Percentiles rank a stretch among this genome's conserved stretches.
Evolutionary conservation across 768 basidiomycete genomes (phyloP).

Genomic region (Cytidiella melzeri): DNA sequence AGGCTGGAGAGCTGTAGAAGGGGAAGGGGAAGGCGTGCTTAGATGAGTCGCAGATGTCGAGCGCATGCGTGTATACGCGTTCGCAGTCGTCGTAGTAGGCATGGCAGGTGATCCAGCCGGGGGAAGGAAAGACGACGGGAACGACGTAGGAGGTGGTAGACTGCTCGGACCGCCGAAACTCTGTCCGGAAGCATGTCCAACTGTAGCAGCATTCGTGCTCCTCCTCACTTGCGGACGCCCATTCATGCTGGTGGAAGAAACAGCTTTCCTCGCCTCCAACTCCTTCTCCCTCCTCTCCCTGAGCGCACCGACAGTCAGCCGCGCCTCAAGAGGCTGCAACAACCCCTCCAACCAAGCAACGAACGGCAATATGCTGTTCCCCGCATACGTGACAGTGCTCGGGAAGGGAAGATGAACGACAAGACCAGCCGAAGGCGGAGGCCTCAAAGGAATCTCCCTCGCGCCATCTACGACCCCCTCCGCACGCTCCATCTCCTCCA

Average conservation of each 20-base stretch:
- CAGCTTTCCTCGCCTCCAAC: not conserved
- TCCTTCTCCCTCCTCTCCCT: conserved; percentile 9
- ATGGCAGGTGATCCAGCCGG: conserved; percentile 7
- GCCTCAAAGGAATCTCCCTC: conserved; percentile 43
- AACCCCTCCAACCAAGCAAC: conserved; percentile 64
- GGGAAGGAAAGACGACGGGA: conserved; percentile 24
- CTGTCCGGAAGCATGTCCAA: conserved; percentile 4
- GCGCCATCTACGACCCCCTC: conserved; percentile 15
- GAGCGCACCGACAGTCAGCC: conserved; percentile 16
- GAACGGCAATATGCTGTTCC: conserved; percentile 52
- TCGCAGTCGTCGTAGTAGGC: not conserved
- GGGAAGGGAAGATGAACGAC: conserved; percentile 76
- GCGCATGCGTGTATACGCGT: conserved; percentile 21
- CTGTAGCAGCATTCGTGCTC: conserved; percentile 12
- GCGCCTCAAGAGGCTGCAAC: conserved; percentile 38
- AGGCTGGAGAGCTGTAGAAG: conserved; percentile 10
- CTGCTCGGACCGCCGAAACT: conserved; percentile 14
- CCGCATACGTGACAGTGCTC: conserved; percentile 50
- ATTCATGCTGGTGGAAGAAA: not conserved
- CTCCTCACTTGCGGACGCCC: conserved; percentile 1
- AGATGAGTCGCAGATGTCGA: conserved; percentile 23
- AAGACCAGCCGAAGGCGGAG: conserved; percentile 65
- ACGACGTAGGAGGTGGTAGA: conserved; percentile 22
- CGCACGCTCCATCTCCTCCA: conserved; percentile 19
- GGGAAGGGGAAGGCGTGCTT: conserved; percentile 6